These are phyloP conservation scores for Glonium stellatum DNA, from an alignment of 495 filamentous ascomycete genomes.

Conservation along the genomic window DNA sequence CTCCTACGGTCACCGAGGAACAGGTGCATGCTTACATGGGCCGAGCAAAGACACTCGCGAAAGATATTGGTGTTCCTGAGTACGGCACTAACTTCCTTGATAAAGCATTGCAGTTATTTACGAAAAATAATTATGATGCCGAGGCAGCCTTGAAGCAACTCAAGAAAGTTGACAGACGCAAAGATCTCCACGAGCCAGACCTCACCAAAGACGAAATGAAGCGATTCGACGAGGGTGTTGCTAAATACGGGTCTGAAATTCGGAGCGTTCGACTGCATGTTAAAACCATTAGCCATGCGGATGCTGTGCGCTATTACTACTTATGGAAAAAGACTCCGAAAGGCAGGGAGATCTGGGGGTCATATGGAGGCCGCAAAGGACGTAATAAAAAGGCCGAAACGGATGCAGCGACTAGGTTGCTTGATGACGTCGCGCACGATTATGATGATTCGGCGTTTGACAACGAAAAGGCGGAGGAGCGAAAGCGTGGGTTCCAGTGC, in stretches of 20 bases:
- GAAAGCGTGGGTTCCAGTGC: constrained; percentile 82
- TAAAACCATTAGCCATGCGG: constrained; percentile 65
- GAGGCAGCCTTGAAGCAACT: constrained; percentile 69
- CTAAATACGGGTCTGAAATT: constrained; percentile 86
- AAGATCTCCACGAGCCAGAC: constrained; percentile 79
- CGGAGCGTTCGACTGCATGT: constrained; percentile 77
- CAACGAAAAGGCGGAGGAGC: constrained; percentile 68
- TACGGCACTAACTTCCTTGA: constrained; percentile 72
- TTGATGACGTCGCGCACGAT: constrained; percentile 89
- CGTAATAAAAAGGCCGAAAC: constrained; percentile 69
- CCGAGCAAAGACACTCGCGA: constrained; percentile 54
- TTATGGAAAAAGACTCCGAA: constrained; percentile 93
- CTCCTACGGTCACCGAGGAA: constrained; percentile 41
- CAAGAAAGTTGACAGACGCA: constrained; percentile 56
- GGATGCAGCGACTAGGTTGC: constrained; percentile 62
- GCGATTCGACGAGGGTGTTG: constrained; percentile 85
- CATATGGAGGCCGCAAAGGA: constrained; percentile 73
- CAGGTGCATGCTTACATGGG: constrained; percentile 69
- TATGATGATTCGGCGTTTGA: constrained; percentile 96
- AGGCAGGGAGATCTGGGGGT: constrained; percentile 83
- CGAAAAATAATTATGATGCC: constrained; percentile 60
- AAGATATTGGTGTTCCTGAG: constrained; percentile 51
- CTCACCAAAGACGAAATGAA: constrained; percentile 71
- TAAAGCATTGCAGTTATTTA: constrained; percentile 71
- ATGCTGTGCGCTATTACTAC: constrained; percentile 90